A percentile compares a stretch with the other conserved stretches of the same genome.
Conservation (phyloP, 768 basidiomycete species). For the Serpula lacrymans region DNA sequence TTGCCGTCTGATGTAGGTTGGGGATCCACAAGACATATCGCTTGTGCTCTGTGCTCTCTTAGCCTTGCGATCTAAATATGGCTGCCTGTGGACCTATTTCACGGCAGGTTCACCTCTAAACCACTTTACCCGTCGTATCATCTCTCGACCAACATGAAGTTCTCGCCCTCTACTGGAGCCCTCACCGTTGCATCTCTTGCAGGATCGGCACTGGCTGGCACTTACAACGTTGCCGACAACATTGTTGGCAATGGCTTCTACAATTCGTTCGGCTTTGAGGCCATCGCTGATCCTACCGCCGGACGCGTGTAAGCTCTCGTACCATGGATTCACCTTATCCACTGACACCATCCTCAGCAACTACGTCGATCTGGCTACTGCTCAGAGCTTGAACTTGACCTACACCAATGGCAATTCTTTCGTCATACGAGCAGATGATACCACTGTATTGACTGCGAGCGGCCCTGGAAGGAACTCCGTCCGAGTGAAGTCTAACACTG, state of each 20-base stretch:
- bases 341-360: no score
- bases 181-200: conserved; percentile 13
- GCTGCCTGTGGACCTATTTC: no score
- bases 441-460: conserved; percentile 21
- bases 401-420: conserved; percentile 24
- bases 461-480: conserved; percentile 35
- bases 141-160: conserved; percentile 18
- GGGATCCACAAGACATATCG: no score
- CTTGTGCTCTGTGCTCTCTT: no score
- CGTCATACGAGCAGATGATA: conserved; percentile 36
- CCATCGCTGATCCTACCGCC: conserved; percentile 32
- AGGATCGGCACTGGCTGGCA: conserved; percentile 15
- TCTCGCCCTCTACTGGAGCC: not conserved
- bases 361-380: conserved; percentile 28
- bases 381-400: conserved; percentile 24
- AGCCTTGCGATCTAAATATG: no score
- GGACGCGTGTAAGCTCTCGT: no score
- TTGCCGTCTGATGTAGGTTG: no score
- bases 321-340: no score
- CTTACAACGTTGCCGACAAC: conserved; percentile 23
- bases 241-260: conserved; percentile 30
- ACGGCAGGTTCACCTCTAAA: no score
- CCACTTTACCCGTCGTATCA: no score
- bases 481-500: conserved; percentile 26
- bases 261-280: conserved; percentile 28